Conservation (phyloP, 257 asterid genomes). For the Primulina huaijiensis region DNA sequence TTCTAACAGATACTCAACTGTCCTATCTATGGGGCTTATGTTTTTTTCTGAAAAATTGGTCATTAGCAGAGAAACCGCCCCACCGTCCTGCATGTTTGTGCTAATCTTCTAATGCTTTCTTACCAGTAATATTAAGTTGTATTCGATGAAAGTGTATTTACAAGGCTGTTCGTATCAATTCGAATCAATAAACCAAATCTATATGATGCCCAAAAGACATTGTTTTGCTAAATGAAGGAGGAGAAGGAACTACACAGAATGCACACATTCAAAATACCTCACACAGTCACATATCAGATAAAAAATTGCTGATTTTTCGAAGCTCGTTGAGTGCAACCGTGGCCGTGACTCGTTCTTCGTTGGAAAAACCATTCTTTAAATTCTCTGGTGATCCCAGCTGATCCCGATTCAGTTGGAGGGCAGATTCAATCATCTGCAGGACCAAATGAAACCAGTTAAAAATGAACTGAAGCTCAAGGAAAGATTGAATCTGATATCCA, state of each 20-base stretch:
- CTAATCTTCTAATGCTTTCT: background rate
- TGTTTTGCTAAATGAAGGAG: background rate
- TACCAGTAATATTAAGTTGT: background rate
- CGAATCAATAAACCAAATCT: no score
- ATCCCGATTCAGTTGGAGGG: conserved; percentile 59
- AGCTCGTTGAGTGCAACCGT: conserved; percentile 83
- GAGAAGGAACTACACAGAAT: background rate
- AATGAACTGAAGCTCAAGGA: background rate
- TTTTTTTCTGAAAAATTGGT: background rate
- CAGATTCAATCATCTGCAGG: conserved; percentile 73
- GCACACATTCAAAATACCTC: conserved; percentile 30
- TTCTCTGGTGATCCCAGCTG: conserved; percentile 40
- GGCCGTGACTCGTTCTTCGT: conserved; percentile 64
- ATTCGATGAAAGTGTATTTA: background rate
- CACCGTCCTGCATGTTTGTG: background rate
- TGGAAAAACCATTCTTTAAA: conserved; percentile 46
- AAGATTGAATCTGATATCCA: background rate
- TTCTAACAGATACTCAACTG: background rate
- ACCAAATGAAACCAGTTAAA: conserved; percentile 19
- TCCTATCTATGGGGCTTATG: no score
- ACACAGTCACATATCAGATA: conserved; percentile 55
- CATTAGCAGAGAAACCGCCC: background rate
- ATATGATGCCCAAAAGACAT: background rate
- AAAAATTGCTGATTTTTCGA: conserved; percentile 72
- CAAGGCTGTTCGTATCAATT: background rate